A percentile compares a stretch with the other conserved stretches of the same genome.
phyloP scores from a whole-genome alignment of 2,329 filamentous ascomycete genomes.

The Cladosporium sp. region DNA sequence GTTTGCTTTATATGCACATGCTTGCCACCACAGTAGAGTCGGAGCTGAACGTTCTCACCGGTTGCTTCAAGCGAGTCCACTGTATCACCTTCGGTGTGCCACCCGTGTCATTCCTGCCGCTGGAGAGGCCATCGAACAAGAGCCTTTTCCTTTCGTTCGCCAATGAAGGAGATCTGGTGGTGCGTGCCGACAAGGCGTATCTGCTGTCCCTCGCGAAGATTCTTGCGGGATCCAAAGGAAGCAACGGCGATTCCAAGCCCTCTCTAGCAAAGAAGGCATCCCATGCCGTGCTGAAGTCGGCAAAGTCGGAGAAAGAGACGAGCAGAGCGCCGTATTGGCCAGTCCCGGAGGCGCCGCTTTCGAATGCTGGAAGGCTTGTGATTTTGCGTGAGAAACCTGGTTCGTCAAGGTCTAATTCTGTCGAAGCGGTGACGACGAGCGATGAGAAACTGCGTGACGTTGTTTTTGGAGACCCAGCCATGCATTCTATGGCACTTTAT shows the following conservation, averaged over 20 bases:
- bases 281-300: constrained; percentile 2
- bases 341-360: constrained; percentile 62
- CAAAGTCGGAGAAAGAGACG: constrained; percentile 3
- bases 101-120: constrained; percentile 67
- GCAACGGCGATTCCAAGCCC: not conserved
- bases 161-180: constrained; percentile 82
- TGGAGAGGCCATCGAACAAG: constrained; percentile 59
- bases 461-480: constrained; percentile 77
- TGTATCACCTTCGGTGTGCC: constrained; percentile 85
- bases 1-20: constrained; percentile 79
- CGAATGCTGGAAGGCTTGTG: constrained; percentile 66
- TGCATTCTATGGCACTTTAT: constrained; percentile 78
- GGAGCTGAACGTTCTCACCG: constrained; percentile 65
- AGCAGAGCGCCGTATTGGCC: constrained; percentile 48
- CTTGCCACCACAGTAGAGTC: constrained; percentile 58
- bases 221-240: constrained; percentile 46
- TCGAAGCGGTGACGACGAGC: constrained; percentile 64
- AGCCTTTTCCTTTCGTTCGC: constrained; percentile 75
- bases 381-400: constrained; percentile 51
- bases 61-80: constrained; percentile 72
- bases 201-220: constrained; percentile 68
- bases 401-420: constrained; percentile 36
- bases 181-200: constrained; percentile 72
- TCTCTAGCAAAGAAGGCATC: constrained; percentile 15
- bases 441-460: constrained; percentile 66